phyloP scores from a whole-genome alignment of 306 rosid genomes.

The Sindora glabra region DNA sequence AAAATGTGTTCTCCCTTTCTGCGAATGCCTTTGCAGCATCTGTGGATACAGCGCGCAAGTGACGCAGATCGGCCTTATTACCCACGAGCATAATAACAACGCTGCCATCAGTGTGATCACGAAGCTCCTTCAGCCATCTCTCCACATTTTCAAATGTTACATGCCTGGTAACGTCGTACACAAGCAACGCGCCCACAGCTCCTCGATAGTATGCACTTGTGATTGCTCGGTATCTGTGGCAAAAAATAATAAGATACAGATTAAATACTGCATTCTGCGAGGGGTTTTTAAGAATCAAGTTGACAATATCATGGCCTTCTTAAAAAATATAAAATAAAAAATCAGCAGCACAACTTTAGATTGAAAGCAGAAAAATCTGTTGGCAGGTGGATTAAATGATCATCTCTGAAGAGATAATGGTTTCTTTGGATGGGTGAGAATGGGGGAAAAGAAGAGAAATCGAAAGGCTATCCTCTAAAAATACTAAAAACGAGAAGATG shows the following conservation, averaged over 20 bases:
- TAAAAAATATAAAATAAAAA: no score
- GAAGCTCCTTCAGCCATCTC: constrained; percentile 44
- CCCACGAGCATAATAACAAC: constrained; percentile 41
- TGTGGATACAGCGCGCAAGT: constrained; percentile 25
- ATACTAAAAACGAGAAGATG: no score
- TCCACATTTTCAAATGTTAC: constrained; percentile 41
- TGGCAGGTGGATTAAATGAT: no score
- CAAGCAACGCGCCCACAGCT: constrained; percentile 38
- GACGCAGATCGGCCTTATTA: constrained; percentile 40
- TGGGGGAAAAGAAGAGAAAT: no score
- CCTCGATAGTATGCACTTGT: constrained; percentile 47
- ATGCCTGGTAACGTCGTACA: constrained; percentile 36
- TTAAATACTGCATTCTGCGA: no score
- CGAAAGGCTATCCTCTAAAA: no score
- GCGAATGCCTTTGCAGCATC: constrained; percentile 32
- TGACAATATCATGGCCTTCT: no score
- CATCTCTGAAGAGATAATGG: no score
- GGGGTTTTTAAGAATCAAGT: no score
- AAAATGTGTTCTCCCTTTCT: constrained; percentile 26
- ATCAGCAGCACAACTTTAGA: no score
- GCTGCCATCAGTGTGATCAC: constrained; percentile 44
- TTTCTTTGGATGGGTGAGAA: no score
- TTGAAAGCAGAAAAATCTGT: no score
- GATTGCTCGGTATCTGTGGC: constrained; percentile 38
- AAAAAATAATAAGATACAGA: background rate